A percentile compares a stretch with the other conserved stretches of the same genome.
phyloP scores from a whole-genome alignment of 306 rosid species.

The Glycine latifolia region DNA sequence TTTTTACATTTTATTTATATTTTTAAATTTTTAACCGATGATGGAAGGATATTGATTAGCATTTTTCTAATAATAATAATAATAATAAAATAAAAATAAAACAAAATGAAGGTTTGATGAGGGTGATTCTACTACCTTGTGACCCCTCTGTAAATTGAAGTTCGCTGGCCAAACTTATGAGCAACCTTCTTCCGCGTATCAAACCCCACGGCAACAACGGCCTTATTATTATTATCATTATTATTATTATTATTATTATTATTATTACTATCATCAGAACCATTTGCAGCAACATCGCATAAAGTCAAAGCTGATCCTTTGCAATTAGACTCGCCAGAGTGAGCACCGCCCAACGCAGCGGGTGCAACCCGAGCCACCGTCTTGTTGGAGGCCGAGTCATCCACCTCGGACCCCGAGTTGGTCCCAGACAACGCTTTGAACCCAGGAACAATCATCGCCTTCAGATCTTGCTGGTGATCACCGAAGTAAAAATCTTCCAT shows the following conservation, averaged over 20 bases:
- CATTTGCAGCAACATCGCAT: constrained; percentile 32
- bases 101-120: background rate
- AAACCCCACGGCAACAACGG: constrained; percentile 47
- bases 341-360: constrained; percentile 48
- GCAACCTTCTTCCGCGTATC: constrained; percentile 58
- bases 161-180: constrained; percentile 75
- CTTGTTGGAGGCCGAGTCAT: constrained; percentile 62
- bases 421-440: constrained; percentile 64
- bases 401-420: constrained; percentile 83
- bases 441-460: constrained; percentile 54
- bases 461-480: constrained; percentile 60
- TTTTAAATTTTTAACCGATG: no score
- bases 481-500: constrained; percentile 44
- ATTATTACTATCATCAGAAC: constrained; percentile 9
- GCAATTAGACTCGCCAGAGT: constrained; percentile 58
- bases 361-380: constrained; percentile 49
- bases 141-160: constrained; percentile 90
- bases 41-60: no score
- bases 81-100: no score
- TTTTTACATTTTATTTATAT: no score
- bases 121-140: constrained; percentile 58
- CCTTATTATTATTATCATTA: constrained; percentile 28
- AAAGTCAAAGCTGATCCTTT: constrained; percentile 56
- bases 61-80: no score
- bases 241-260: background rate